Evolutionary conservation across 2,329 filamentous ascomycete species (phyloP), one percentile per base, ranked within the genome.

Genomic region (Chalaropsis ovoidea): DNA sequence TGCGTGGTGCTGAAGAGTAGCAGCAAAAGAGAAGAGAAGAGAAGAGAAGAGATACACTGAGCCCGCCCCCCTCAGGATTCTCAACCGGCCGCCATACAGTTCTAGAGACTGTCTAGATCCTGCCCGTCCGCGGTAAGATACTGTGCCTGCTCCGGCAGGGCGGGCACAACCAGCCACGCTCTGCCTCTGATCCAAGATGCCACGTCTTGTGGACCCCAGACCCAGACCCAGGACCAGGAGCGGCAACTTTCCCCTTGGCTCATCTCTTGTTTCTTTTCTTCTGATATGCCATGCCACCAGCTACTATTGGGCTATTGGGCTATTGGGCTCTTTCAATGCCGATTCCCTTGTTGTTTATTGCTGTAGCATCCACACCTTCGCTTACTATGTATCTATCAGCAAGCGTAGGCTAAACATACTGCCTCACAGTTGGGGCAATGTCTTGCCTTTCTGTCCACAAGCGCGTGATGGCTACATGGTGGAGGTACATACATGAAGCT

Each of bases 361-460:
- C 42, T 43, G 13, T 13, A 13, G 42, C 17, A 43, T 43, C 11
- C 24, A 56, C 52, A 31, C 52, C 24, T 15, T 56, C 52, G 52
- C 52, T 56, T 56, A 31, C 52, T 56, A 22, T 19, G 22, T 56
- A n/a, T 56, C n/a, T 15, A 17, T 56, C 52, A 31, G 52, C 27
- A 56, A 56, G 52, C 22, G 17, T 56, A 56, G 52, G 22, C 52
- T 56, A 56, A 56, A 56, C 24, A 56, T 56, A 56, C 52, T 19
- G 22, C 24, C 15, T 56, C 15, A 11, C 22, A 15, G 52, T 56
- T 19, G 22, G 15, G 22, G 13, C 45, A 56, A 31, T 56, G 52
- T 56, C 19, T 56, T 56, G 52, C 24, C 52, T 8, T 17, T 31
- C 22, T 56, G 11, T 24, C 52, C 15, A 31, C 22, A 56, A 13